These are phyloP conservation scores for Eucalyptus cloeziana DNA, from an alignment of 345 rosid genomes.

Conservation along the genomic window DNA sequence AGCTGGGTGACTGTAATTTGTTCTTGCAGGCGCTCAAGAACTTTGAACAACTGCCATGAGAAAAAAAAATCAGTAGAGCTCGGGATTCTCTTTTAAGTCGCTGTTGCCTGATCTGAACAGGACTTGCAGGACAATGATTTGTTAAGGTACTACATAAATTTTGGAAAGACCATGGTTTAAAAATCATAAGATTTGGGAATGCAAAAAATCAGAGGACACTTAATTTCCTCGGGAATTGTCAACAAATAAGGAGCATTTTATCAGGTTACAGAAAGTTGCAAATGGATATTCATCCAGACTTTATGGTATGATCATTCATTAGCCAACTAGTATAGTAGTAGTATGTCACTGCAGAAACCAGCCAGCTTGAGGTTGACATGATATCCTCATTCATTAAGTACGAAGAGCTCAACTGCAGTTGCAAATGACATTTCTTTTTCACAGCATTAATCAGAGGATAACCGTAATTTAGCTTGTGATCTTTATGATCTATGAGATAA, in stretches of 20 bases:
- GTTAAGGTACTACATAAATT: not conserved
- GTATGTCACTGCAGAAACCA: not conserved
- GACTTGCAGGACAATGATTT: not conserved
- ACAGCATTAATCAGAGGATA: not conserved
- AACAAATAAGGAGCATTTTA: not conserved
- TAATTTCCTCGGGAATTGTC: not conserved
- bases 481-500: not conserved
- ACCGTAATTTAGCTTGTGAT: not conserved
- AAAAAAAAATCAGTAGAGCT: not conserved
- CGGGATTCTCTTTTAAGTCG: not conserved
- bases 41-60: constrained; percentile 43
- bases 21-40: constrained; percentile 46
- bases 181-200: not conserved
- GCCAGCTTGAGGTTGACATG: not conserved
- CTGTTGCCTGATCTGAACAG: not conserved
- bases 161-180: not conserved
- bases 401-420: not conserved
- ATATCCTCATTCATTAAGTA: not conserved
- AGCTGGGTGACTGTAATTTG: constrained; percentile 50
- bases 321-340: not conserved
- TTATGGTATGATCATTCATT: not conserved
- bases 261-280: not conserved
- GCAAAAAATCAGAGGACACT: not conserved
- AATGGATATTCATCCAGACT: not conserved
- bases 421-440: not conserved